A percentile compares a stretch with the other conserved stretches of the same genome.
Evolutionary conservation across 2,329 filamentous ascomycete species (phyloP).

Genomic region (Diaporthe caulivora): DNA sequence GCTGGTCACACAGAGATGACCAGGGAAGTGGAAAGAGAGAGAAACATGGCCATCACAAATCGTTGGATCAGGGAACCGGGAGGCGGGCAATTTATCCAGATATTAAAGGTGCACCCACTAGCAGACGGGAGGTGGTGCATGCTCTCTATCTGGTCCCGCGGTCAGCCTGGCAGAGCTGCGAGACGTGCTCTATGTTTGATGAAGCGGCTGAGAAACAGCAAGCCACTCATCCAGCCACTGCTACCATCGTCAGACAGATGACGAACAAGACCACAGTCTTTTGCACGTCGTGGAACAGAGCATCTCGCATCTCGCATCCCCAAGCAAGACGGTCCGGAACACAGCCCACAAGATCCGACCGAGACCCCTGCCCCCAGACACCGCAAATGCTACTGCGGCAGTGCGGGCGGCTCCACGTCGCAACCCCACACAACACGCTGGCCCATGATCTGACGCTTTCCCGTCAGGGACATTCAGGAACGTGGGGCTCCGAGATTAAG

Average conservation of each 20-base stretch:
- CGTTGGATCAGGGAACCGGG: not conserved
- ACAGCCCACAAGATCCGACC: constrained; percentile 23
- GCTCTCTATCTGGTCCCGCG: not conserved
- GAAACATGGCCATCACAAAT: not conserved
- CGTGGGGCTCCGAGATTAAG: constrained; percentile 47
- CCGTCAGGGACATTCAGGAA: constrained; percentile 47
- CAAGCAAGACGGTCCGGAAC: constrained; percentile 7
- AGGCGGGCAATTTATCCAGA: constrained; percentile 25
- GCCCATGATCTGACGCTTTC: constrained; percentile 39
- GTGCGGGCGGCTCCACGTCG: not conserved
- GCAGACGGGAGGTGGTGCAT: not conserved
- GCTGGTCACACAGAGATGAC: not conserved
- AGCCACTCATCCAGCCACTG: not conserved
- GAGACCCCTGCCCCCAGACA: constrained; percentile 10
- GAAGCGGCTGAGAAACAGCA: constrained; percentile 13
- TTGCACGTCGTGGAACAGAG: not conserved
- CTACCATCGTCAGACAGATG: not conserved
- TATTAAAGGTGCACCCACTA: constrained; percentile 25
- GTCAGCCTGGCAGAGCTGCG: not conserved
- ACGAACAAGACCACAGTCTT: not conserved
- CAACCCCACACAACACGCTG: constrained; percentile 25
- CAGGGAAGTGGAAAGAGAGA: not conserved
- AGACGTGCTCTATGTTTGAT: constrained; percentile 3
- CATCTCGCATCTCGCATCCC: not conserved
- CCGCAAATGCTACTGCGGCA: constrained; percentile 6